Base-by-base conservation (phyloP, 306 rosid species). In the Senna siamea region DNA sequence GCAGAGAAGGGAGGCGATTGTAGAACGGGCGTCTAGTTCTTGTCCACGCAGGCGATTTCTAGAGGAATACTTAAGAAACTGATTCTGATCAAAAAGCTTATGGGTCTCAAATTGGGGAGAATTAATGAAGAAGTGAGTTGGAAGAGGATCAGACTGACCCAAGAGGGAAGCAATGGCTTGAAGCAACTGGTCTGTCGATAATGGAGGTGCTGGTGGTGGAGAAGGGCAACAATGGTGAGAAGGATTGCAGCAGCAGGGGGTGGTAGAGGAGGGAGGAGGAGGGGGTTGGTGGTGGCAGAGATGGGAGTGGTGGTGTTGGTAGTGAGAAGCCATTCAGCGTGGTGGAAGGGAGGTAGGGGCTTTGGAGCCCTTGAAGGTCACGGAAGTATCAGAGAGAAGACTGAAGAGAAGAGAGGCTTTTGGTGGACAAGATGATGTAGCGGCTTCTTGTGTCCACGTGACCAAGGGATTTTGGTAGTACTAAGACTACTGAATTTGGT, bases 321-420 rank as follows among this genome's bases (percentile, higher is more conserved):
- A 71, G 75, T 77, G 85, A 74, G 87, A 86, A 73, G 90, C 97
- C 98, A 93, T 93, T 69, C 23, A 64, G 77, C 4, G 59, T 17
- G 22, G 11, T n/a, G n/a, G n/a, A n/a, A n/a, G n/a, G n/a, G n/a
- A n/a, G n/a, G n/a, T n/a, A n/a, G n/a, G n/a, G n/a, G n/a, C n/a
- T n/a, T n/a, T n/a, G n/a, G n/a, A n/a, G 22, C 37, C 20, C 20
- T 43, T 6, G 46, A 41, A 12, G 20, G 41, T 19, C 12, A 7
- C 0, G 15, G 30, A 32, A 19, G 17, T 2, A 13, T 9, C 30
- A 4, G 44, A 0, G 3, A 5, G 9, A 38, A 38, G 9, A 7
- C 5, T 3, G 15, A 56, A 41, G 19, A 22, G 6, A 11, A 38
- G 44, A 38, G 9, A 7, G n/a, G n/a, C n/a, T n/a, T 26, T 26